Evolutionary conservation across 2,329 filamentous ascomycete species (phyloP), one percentile per base, ranked within the genome.

Genomic region (Cladophialophora psammophila): DNA sequence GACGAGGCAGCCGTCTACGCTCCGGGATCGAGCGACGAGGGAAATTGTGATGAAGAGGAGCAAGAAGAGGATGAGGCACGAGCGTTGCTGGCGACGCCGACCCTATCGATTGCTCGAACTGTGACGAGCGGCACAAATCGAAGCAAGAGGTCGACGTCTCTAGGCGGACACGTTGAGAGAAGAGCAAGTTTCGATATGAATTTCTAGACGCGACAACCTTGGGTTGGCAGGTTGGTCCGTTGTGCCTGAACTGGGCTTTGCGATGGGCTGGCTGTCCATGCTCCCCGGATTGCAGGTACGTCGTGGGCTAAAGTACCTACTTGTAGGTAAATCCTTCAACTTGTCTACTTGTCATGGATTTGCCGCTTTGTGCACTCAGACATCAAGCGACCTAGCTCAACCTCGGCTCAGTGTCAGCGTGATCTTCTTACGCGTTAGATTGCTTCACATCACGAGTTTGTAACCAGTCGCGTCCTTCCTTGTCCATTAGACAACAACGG

Each of bases 191-290:
- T 67, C 35, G 65, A 67, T n/a, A 53, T 54, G 5, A 52, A 20
- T 12, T 58, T 38, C 12, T 58, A 50, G 55, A 32, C 13, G 3
- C 32, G 18, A 13, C 53, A n/a, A 13, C 9, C 13, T 40, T 13
- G 36, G 5, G 36, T 13, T 40, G 36, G 36, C 36, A 13, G 85
- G 88, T 42, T 89, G 91, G 18, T 92, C 94, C 73, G 85, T 93
- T 65, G 88, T 91, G 74, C 88, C 87, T 10, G 88, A 88, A 64
- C 81, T 93, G 56, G 90, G 90, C 7, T 93, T 93, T 73, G 85
- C 90, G 20, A 90, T 93, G 85, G 91, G 91, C 20, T 94, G 91
- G 91, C 88, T 92, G 56, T 60, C 26, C 26, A 26, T 26, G 26
- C 26, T 26, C 26, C n/a, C n/a, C n/a, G n/a, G n/a, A n/a, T n/a